phyloP scores from a whole-genome alignment of 192 early-diverging fungal genomes.

The Umbelopsis isabellina region DNA sequence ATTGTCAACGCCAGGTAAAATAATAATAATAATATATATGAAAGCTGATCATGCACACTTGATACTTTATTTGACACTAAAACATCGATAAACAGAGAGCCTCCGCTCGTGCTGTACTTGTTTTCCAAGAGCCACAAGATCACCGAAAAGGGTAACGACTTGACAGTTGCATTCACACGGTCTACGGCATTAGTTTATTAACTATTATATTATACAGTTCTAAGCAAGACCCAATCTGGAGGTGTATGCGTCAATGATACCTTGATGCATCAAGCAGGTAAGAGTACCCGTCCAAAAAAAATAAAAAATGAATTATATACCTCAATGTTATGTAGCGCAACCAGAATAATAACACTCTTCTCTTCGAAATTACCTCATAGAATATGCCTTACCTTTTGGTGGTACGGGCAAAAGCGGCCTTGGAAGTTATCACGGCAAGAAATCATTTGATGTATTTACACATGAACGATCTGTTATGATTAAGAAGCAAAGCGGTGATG shows the following conservation, averaged over 20 bases:
- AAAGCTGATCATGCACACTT: not conserved
- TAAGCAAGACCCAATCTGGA: slow-evolving; percentile 76
- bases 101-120: slow-evolving; percentile 82
- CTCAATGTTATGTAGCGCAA: not conserved
- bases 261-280: slow-evolving; percentile 69
- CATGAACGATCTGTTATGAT: slow-evolving; percentile 70
- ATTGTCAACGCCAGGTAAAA: slow-evolving; percentile 57
- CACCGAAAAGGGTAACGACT: slow-evolving; percentile 52
- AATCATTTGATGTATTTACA: slow-evolving; percentile 80
- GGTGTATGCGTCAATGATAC: slow-evolving; percentile 80
- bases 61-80: not conserved
- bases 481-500: slow-evolving; percentile 45
- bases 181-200: not conserved
- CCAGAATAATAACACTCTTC: not conserved
- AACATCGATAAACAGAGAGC: slow-evolving; percentile 45
- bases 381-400: slow-evolving; percentile 77
- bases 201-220: slow-evolving; percentile 39
- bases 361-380: slow-evolving; percentile 17
- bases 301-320: no score
- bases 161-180: slow-evolving; percentile 14
- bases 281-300: no score
- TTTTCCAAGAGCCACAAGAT: slow-evolving; percentile 59
- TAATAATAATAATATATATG: not conserved
- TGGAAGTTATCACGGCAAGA: slow-evolving; percentile 82
- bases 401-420: slow-evolving; percentile 86